phyloP scores from a whole-genome alignment of 2,329 filamentous ascomycete genomes.

The Coniochaeta hoffmannii region DNA sequence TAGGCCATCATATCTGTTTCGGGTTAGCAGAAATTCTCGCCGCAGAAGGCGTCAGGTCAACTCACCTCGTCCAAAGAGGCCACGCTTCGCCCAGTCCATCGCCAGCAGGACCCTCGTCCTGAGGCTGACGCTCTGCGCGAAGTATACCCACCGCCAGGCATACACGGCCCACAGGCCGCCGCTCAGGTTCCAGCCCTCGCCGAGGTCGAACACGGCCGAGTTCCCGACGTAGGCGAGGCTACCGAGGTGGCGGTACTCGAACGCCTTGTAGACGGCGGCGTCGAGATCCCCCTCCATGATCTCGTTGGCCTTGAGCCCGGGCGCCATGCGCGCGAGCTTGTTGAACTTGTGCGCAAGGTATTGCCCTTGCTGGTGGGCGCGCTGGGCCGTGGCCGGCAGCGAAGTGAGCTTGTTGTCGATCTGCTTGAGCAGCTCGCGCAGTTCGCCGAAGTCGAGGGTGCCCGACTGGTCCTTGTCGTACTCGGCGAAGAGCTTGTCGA shows the following conservation, averaged over 20 bases:
- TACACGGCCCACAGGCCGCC: conserved; percentile 92
- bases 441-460: conserved; percentile 88
- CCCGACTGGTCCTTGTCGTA: conserved; percentile 93
- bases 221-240: conserved; percentile 94
- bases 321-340: conserved; percentile 71
- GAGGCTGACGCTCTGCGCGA: conserved; percentile 93
- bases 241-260: conserved; percentile 88
- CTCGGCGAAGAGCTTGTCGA: conserved; percentile 84
- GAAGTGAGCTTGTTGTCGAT: conserved; percentile 95
- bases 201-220: conserved; percentile 87
- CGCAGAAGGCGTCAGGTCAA: conserved; percentile 10
- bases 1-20: conserved; percentile 2
- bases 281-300: conserved; percentile 86
- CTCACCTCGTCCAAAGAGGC: conserved; percentile 90
- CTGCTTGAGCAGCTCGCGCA: conserved; percentile 78
- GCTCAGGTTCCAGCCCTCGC: conserved; percentile 65
- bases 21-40: neutral
- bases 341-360: conserved; percentile 94
- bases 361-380: conserved; percentile 89
- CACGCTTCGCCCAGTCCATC: conserved; percentile 99
- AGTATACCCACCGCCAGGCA: conserved; percentile 93
- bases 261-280: conserved; percentile 86
- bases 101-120: conserved; percentile 81
- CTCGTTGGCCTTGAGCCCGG: conserved; percentile 71
- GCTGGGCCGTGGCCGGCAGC: conserved; percentile 88